Percentiles rank a stretch among this genome's conserved stretches.
Evolutionary conservation across 2,329 filamentous ascomycete species (phyloP).

Genomic region (Aureobasidium sp.): DNA sequence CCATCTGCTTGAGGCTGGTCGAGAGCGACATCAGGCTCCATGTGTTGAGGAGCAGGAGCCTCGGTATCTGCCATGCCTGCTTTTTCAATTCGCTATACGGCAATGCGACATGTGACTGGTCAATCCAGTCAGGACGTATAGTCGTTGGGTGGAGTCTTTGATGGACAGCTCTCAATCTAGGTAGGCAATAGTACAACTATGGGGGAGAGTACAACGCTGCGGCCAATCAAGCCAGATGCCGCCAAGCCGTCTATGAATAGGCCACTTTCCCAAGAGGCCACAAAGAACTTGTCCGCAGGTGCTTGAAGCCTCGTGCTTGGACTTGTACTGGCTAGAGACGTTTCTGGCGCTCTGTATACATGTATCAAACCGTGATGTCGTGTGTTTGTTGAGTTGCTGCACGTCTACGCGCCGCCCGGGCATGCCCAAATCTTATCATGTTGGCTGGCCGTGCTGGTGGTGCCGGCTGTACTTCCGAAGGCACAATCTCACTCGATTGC

Average conservation of each 20-base stretch:
- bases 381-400: background rate
- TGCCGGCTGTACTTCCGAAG: background rate
- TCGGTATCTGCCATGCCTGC: slow-evolving; percentile 15
- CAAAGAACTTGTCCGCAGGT: background rate
- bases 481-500: background rate
- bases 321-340: background rate
- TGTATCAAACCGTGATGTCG: background rate
- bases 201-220: background rate
- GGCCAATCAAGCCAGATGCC: background rate
- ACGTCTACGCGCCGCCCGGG: background rate
- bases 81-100: background rate
- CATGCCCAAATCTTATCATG: background rate
- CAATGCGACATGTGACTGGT: slow-evolving; percentile 5
- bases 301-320: background rate
- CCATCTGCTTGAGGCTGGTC: background rate
- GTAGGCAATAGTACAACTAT: background rate
- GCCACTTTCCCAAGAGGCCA: background rate
- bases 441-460: background rate
- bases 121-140: background rate
- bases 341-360: background rate
- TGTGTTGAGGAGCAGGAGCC: slow-evolving; percentile 12
- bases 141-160: background rate
- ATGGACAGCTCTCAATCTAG: slow-evolving; percentile 5
- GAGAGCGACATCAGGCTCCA: background rate
- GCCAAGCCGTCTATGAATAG: slow-evolving; percentile 11